Evolutionary conservation across 2,329 filamentous ascomycete genomes (phyloP).

Genomic region (Didymella pomorum): DNA sequence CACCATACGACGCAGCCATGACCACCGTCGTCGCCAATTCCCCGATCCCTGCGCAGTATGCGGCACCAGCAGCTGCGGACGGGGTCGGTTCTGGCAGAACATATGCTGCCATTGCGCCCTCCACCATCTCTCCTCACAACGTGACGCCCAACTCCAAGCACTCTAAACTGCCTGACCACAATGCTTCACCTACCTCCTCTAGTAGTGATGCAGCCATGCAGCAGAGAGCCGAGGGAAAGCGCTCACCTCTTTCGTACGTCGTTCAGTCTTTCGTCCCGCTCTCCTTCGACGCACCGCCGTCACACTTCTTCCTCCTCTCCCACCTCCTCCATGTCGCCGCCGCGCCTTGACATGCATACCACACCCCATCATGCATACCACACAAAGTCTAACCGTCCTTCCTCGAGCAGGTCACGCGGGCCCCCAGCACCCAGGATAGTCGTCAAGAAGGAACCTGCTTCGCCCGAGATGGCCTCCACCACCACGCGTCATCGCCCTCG

Average conservation of each 20-base stretch:
- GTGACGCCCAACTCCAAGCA: conserved; percentile 49
- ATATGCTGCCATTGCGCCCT: conserved; percentile 56
- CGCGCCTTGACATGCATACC: conserved; percentile 22
- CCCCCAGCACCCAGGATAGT: conserved; percentile 75
- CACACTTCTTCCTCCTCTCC: conserved; percentile 35
- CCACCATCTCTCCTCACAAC: conserved; percentile 51
- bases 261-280: conserved; percentile 37
- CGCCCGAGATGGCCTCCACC: conserved; percentile 77
- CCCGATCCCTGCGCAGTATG: conserved; percentile 51
- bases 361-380: conserved; percentile 3
- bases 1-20: conserved; percentile 50
- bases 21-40: conserved; percentile 57
- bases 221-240: conserved; percentile 59
- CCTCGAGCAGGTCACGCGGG: conserved; percentile 60
- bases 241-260: conserved; percentile 61
- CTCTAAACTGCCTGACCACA: conserved; percentile 46
- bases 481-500: conserved; percentile 77
- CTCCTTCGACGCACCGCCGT: conserved; percentile 30
- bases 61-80: conserved; percentile 47
- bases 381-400: conserved; percentile 49
- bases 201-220: conserved; percentile 48
- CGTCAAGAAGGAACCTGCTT: conserved; percentile 95
- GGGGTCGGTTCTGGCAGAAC: conserved; percentile 51
- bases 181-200: conserved; percentile 53
- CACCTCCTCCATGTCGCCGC: conserved; percentile 42